Evolutionary conservation across 1,139 yeast genomes (phyloP), one percentile per base, ranked within the genome.

Genomic region (Yarrowia galli): DNA sequence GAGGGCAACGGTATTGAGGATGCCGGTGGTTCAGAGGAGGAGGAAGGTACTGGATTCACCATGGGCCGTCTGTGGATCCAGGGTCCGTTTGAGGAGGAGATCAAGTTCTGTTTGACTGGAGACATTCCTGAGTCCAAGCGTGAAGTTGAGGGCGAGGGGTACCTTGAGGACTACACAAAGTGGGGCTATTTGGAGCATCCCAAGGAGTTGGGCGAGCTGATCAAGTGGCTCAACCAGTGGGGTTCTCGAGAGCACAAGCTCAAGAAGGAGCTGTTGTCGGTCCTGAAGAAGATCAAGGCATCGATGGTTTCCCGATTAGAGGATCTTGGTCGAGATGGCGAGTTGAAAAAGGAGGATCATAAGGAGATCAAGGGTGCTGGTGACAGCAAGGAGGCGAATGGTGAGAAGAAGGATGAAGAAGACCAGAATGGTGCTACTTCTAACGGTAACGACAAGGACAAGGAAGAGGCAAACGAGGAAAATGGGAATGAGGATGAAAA

Each of bases 61-160:
- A 90, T 92, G 89, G 98, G 98, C 9, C 82, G 92, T 69, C 77
- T 95, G 46, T 93, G 98, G 97, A 85, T 95, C 2, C 98, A 93
- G 78, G 99, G 99, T 0, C 98, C 99, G 0, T 81, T 87, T 2
- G 81, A 81, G 25, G 89, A 86, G 66, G 97, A 92, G 72, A 76
- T 25, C 75, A 77, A 35, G 77, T 77, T 13, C 82, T 81, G 66
- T 76, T 87, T 68, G 75, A 79, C 20, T 84, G 25, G 64, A 60
- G 46, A 20, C 20, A 60, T 64, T 20, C 40, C 42, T 23, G 45
- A 35, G 16, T 35, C 42, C 58, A 91, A 91, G 75, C 73, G 84
- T 35, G 78, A 88, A 43, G 97, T 91, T 74, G 97, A 91, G 74
- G 80, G 82, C 5, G 86, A 88, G 0, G 84, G 81, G 69, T 84